phyloP scores from a whole-genome alignment of 371 early-diverging fungal genomes.

The Aphelidium insulamus region DNA sequence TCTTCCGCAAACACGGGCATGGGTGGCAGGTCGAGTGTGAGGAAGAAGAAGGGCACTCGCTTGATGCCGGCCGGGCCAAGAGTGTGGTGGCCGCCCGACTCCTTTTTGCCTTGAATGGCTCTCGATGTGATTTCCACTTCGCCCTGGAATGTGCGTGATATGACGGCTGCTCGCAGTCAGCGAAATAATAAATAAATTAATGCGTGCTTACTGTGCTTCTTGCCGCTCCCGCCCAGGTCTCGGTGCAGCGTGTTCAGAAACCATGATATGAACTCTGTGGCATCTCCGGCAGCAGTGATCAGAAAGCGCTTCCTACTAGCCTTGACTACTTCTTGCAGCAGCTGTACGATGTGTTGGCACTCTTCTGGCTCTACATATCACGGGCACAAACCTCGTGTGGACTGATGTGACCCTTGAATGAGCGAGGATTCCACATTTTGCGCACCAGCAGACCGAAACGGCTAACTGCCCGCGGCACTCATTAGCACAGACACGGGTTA shows the following conservation, averaged over 20 bases:
- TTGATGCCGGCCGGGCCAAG: too few species aligned
- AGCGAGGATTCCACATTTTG: conserved; percentile 82
- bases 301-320: conserved; percentile 61
- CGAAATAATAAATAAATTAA: background rate
- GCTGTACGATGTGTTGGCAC: too few species aligned
- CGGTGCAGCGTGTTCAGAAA: conserved; percentile 70
- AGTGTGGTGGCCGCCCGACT: conserved; percentile 10
- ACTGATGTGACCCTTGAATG: conserved; percentile 87
- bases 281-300: conserved; percentile 61
- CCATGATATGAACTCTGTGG: conserved; percentile 80
- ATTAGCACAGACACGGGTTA: too few species aligned
- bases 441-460: conserved; percentile 56
- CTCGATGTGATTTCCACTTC: conserved; percentile 49
- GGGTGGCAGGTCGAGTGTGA: conserved; percentile 79
- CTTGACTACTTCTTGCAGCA: conserved; percentile 75
- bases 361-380: too few species aligned
- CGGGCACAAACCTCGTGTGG: too few species aligned
- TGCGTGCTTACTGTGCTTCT: conserved; percentile 38
- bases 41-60: conserved; percentile 49
- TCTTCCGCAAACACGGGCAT: conserved; percentile 82
- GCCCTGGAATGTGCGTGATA: conserved; percentile 67
- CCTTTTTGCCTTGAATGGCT: conserved; percentile 15
- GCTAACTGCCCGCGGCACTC: too few species aligned
- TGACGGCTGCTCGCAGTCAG: conserved; percentile 20
- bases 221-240: conserved; percentile 57